Evolutionary conservation across 805 yeast genomes (phyloP).

Genomic region (Lipomyces chichibuensis): DNA sequence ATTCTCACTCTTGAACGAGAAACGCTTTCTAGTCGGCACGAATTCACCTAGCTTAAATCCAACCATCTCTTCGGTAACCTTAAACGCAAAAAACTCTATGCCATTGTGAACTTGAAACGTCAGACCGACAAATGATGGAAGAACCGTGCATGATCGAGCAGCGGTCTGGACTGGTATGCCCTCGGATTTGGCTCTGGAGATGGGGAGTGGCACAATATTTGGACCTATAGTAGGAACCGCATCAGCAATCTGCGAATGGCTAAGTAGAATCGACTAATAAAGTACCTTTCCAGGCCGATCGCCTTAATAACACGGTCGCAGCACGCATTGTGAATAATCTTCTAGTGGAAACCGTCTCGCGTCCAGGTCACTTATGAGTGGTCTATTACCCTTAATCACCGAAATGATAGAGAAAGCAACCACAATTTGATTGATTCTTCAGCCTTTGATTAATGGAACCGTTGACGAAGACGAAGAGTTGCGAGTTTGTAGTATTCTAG

Average conservation of each 20-base stretch:
- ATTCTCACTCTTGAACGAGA: conserved; percentile 60
- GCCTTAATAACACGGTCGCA: conserved; percentile 43
- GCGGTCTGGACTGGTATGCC: conserved; percentile 92
- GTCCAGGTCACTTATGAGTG: background rate
- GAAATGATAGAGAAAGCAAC: background rate
- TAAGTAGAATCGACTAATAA: background rate
- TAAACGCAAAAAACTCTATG: conserved; percentile 85
- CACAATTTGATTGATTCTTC: background rate
- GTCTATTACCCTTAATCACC: background rate
- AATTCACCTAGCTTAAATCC: conserved; percentile 94
- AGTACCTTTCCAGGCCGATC: conserved; percentile 51
- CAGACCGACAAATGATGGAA: conserved; percentile 94
- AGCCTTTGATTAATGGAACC: background rate
- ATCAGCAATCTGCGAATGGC: background rate
- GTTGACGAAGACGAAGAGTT: background rate
- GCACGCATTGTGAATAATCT: conserved; percentile 41
- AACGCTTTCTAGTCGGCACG: conserved; percentile 90
- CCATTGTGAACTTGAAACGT: conserved; percentile 96
- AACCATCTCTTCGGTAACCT: conserved; percentile 92
- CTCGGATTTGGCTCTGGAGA: conserved; percentile 76
- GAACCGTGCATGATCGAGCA: conserved; percentile 89
- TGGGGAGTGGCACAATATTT: conserved; percentile 90
- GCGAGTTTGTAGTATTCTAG: too few relatives aligned
- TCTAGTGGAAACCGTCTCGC: background rate
- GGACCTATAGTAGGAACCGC: conserved; percentile 58